Evolutionary conservation across 352 stramenopile species (phyloP), one percentile per base, ranked within the genome.

Genomic region (Bremia lactucae): DNA sequence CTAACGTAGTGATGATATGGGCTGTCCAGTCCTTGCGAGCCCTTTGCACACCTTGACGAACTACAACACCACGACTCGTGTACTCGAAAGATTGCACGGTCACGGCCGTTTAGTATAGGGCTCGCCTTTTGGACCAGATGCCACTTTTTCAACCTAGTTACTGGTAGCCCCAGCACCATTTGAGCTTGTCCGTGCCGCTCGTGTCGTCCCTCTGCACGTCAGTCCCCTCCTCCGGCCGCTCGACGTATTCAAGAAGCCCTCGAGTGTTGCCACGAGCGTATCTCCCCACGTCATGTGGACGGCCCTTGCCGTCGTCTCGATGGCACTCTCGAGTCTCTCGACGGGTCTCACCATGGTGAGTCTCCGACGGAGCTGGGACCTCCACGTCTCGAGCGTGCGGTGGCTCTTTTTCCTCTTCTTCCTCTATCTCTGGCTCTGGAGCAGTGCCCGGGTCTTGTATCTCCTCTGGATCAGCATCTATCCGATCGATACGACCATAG

Each of bases 351-450:
- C 62, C 13, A 62, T 62, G 36, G 46, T 72, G 42, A 63, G 55
- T 31, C 60, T 77, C 16, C 59, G 55, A 10, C 55, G 52, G 24
- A 53, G 53, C 42, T 76, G 64, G 64, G 65, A 76, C 45, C 46
- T 80, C 18, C 57, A 64, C 14, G 59, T 70, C 10, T 73, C 65
- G 6, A 73, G 66, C 15, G 69, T 82, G 10, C 67, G 70, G 8
- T 83, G 67, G 67, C 57, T 83, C 35, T 83, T 83, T 43, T 72
- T 70, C 41, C 16, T 64, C 38, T 78, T 83, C 28, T 79, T 83
- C 48, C 20, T 75, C 3, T 76, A 67, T 21, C 25, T 77, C 9
- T 70, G 42, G 49, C 33, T 71, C 16, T 72, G 69, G 54, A 67
- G 55, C 31, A 58, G 20, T 5, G 25, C 58, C 28, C 66, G 66